Conservation (phyloP, 805 yeast species). For the Candida vaughaniae region DNA sequence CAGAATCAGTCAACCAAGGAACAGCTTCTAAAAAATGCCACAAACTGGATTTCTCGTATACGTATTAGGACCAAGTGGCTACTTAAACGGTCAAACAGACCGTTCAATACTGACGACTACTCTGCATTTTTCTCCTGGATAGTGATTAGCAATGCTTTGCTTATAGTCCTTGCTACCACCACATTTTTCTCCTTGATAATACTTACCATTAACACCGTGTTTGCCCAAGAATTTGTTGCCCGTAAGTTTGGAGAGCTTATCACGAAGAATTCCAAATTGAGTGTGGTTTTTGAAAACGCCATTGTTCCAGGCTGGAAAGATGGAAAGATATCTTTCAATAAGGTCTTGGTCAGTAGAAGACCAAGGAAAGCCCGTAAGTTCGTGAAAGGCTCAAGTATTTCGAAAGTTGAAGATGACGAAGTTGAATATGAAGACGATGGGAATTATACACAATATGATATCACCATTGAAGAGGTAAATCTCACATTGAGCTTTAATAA, state of each 20-base stretch:
- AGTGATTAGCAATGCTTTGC: conserved; percentile 77
- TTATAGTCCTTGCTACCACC: conserved; percentile 85
- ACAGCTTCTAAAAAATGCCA: conserved; percentile 13
- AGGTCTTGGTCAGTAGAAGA: conserved; percentile 81
- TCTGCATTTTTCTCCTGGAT: conserved; percentile 92
- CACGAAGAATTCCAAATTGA: conserved; percentile 77
- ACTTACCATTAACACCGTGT: conserved; percentile 75
- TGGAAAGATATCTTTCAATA: conserved; percentile 78
- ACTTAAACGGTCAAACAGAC: conserved; percentile 70
- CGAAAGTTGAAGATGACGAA: conserved; percentile 31
- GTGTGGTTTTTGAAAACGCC: conserved; percentile 89
- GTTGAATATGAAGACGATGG: conserved; percentile 71
- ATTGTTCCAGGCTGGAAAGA: conserved; percentile 92
- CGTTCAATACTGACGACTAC: conserved; percentile 89
- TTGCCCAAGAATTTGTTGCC: conserved; percentile 88
- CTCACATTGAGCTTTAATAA: conserved; percentile 77
- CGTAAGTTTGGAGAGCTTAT: conserved; percentile 75
- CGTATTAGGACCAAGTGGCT: conserved; percentile 54
- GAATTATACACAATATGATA: conserved; percentile 92
- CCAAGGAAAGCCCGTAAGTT: conserved; percentile 61
- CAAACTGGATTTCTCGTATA: conserved; percentile 10
- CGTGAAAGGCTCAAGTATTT: conserved; percentile 47
- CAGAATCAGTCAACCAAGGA: conserved; percentile 9
- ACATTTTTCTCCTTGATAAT: conserved; percentile 83
- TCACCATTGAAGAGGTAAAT: conserved; percentile 82